phyloP scores from a whole-genome alignment of 73 alveolate species.

The Stentor roeselii region DNA sequence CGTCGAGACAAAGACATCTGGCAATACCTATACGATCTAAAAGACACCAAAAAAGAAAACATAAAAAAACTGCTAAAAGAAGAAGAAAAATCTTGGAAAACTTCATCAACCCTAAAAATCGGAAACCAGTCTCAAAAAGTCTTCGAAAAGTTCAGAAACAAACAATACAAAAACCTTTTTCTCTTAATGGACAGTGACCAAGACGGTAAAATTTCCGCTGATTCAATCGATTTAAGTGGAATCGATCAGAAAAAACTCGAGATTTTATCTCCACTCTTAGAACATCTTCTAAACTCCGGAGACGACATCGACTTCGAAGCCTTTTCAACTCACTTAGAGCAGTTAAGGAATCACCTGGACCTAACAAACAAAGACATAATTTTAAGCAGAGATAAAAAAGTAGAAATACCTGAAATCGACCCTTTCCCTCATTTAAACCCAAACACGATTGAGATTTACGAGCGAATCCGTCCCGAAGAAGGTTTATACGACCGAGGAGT shows the following conservation, averaged over 20 bases:
- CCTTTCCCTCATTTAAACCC: background rate
- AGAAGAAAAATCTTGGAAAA: background rate
- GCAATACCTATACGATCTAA: conserved; percentile 1
- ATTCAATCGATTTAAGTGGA: background rate
- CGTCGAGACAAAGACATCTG: background rate
- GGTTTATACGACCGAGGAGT: background rate
- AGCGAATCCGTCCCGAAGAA: background rate
- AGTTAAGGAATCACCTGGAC: background rate
- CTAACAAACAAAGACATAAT: background rate
- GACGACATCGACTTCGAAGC: background rate
- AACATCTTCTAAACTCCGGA: background rate
- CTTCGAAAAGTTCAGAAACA: conserved; percentile 6
- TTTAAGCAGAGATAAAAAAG: background rate
- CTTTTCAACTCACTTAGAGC: background rate
- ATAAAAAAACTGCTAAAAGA: background rate
- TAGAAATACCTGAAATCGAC: background rate
- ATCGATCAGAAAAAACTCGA: background rate
- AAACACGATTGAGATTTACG: background rate
- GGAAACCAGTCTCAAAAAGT: conserved; percentile 3
- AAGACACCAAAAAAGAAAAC: background rate
- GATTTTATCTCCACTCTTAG: conserved; percentile 1
- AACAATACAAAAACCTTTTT: background rate
- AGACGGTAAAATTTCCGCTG: conserved; percentile 17
- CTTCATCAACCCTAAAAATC: background rate
- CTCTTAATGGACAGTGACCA: background rate